Conservation (phyloP, 495 filamentous ascomycete species). For the Penicillium nucicola region DNA sequence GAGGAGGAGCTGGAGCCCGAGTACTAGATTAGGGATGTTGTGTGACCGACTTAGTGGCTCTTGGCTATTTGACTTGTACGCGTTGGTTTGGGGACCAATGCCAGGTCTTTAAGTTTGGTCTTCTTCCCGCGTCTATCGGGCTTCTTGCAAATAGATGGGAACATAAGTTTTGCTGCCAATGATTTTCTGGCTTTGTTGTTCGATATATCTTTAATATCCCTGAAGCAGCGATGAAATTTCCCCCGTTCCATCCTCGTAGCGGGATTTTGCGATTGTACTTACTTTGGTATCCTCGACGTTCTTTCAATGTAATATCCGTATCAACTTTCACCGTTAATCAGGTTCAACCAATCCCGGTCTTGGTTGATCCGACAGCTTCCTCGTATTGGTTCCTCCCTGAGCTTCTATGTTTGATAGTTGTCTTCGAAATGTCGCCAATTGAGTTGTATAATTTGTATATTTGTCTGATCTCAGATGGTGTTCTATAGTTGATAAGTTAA, state of each 20-base stretch:
- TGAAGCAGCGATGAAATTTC: constrained; percentile 43
- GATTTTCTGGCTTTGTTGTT: constrained; percentile 41
- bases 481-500: too few relatives aligned
- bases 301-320: background rate
- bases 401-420: too few relatives aligned
- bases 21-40: constrained; percentile 65
- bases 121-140: constrained; percentile 25
- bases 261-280: constrained; percentile 24
- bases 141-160: constrained; percentile 44
- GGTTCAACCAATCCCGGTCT: too few relatives aligned
- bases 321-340: background rate
- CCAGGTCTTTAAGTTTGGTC: constrained; percentile 21
- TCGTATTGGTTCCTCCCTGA: too few relatives aligned
- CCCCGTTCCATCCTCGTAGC: constrained; percentile 29
- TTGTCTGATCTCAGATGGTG: too few relatives aligned
- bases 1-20: constrained; percentile 84
- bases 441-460: too few relatives aligned
- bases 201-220: constrained; percentile 51
- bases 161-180: constrained; percentile 41
- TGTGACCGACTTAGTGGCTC: constrained; percentile 18
- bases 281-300: constrained; percentile 13
- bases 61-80: constrained; percentile 18
- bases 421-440: too few relatives aligned
- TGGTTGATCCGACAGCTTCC: too few relatives aligned
- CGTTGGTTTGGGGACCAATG: constrained; percentile 25